Evolutionary conservation across 768 basidiomycete genomes (phyloP).

Genomic region (Trametes villosa): DNA sequence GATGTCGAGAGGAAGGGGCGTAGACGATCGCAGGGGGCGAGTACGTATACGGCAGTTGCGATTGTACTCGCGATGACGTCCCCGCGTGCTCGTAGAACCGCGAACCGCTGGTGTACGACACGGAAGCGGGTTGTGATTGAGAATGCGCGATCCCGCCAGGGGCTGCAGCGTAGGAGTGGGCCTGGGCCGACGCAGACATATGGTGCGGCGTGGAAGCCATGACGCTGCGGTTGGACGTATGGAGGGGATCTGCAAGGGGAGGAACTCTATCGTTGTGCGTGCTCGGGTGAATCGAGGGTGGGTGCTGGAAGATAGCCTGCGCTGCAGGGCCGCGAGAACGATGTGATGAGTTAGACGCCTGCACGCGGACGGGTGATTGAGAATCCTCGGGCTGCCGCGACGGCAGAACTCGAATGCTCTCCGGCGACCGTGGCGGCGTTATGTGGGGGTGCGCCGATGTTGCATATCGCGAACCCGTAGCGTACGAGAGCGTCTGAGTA

Average conservation of each 20-base stretch:
- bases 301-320: slow-evolving; percentile 21
- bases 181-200: slow-evolving; percentile 29
- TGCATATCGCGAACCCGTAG: slow-evolving; percentile 24
- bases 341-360: slow-evolving; percentile 22
- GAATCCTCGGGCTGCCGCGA: slow-evolving; percentile 30
- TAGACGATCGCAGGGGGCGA: slow-evolving; percentile 64
- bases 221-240: slow-evolving; percentile 15
- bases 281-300: slow-evolving; percentile 19
- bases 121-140: slow-evolving; percentile 42
- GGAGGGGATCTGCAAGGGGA: slow-evolving; percentile 21
- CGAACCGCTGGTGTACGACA: slow-evolving; percentile 26
- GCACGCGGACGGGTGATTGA: slow-evolving; percentile 9
- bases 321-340: slow-evolving; percentile 11
- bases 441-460: slow-evolving; percentile 16
- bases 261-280: slow-evolving; percentile 22
- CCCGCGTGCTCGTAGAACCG: slow-evolving; percentile 26
- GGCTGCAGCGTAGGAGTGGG: slow-evolving; percentile 22
- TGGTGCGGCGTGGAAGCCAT: slow-evolving; percentile 39
- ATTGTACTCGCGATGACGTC: slow-evolving; percentile 40
- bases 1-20: slow-evolving; percentile 51
- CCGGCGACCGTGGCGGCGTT: slow-evolving; percentile 33
- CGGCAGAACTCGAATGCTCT: slow-evolving; percentile 35
- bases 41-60: slow-evolving; percentile 39
- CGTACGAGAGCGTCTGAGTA: slow-evolving; percentile 33
- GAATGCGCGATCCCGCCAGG: slow-evolving; percentile 43